phyloP scores from a whole-genome alignment of 495 filamentous ascomycete genomes.

The Neurospora discreta region DNA sequence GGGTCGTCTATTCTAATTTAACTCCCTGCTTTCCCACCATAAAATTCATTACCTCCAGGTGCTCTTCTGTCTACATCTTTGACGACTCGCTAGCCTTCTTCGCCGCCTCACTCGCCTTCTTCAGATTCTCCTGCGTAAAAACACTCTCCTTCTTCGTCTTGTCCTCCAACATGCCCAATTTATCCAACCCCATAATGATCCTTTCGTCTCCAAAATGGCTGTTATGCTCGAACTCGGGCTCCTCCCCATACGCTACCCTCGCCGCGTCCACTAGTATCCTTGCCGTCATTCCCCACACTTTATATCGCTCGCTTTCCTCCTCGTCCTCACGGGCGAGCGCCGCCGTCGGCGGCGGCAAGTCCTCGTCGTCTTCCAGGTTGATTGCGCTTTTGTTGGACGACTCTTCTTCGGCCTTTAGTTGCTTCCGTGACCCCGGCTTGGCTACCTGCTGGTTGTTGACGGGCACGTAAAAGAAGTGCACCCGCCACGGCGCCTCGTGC shows the following conservation, averaged over 20 bases:
- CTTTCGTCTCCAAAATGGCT: slow-evolving; percentile 69
- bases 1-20: background rate
- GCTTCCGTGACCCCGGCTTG: slow-evolving; percentile 31
- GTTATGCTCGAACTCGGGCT: slow-evolving; percentile 79
- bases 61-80: slow-evolving; percentile 33
- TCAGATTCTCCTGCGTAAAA: slow-evolving; percentile 47
- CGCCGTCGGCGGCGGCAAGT: slow-evolving; percentile 3
- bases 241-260: slow-evolving; percentile 64
- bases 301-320: slow-evolving; percentile 46
- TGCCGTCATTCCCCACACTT: slow-evolving; percentile 89
- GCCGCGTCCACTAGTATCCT: slow-evolving; percentile 79
- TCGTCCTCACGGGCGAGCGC: slow-evolving; percentile 22
- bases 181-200: slow-evolving; percentile 52
- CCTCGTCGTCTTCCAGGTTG: slow-evolving; percentile 1
- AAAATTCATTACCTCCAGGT: background rate
- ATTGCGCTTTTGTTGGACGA: background rate
- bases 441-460: slow-evolving; percentile 49
- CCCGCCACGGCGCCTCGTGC: slow-evolving; percentile 52
- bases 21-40: background rate
- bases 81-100: background rate
- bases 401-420: background rate
- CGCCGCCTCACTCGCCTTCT: slow-evolving; percentile 30
- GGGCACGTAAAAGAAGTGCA: slow-evolving; percentile 87
- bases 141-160: slow-evolving; percentile 42
- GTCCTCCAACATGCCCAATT: slow-evolving; percentile 48